Base-by-base conservation (phyloP, 1,284 basidiomycete species). In the Pyrrhoderma lamaoense region DNA sequence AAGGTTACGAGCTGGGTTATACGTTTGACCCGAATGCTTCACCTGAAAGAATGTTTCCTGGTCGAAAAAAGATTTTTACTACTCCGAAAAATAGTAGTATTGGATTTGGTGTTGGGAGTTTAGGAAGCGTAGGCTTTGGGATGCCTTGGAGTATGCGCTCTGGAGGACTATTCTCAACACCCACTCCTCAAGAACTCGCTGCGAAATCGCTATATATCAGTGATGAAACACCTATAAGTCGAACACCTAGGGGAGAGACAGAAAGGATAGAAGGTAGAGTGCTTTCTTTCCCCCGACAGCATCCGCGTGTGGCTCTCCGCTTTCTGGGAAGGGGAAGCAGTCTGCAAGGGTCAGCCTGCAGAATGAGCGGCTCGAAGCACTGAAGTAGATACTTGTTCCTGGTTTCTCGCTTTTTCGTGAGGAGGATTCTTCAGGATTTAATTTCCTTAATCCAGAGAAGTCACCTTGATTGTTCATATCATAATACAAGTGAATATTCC, bases 191-290 rank as follows among this genome's bases (percentile, higher is more conserved):
- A 7, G 38, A 16, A 5, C n/a, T 40, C 14, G 16, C 16, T 5
- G 8, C n/a, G n/a, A 31, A 50, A 23, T 27, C 13, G 21, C 42
- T 54, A 42, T 54, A 54, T 34, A 45, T 38, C 34, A n/a, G 16
- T n/a, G 53, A 55, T 35, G 53, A 55, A 42, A 55, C 53, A 23
- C 53, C 53, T 14, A 55, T 55, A 19, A 34, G 53, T 25, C 49
- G 53, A 19, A 49, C 38, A 5, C 45, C 53, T 7, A 22, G 38
- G 21, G 21, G 14, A 5, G 14, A 40, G 14, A 13, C 35, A 22
- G 27, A 25, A 22, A 23, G 40, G 14, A 5, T 31, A 31, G 27
- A 31, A 31, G 27, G 27, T 5, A 31, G 11, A 31, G 11, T 31
- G 27, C 27, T 31, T 31, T 31, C 27, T 5, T 21, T 42, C 19